phyloP scores from a whole-genome alignment of 2,329 filamentous ascomycete genomes.

The Aureobasidium sp. region DNA sequence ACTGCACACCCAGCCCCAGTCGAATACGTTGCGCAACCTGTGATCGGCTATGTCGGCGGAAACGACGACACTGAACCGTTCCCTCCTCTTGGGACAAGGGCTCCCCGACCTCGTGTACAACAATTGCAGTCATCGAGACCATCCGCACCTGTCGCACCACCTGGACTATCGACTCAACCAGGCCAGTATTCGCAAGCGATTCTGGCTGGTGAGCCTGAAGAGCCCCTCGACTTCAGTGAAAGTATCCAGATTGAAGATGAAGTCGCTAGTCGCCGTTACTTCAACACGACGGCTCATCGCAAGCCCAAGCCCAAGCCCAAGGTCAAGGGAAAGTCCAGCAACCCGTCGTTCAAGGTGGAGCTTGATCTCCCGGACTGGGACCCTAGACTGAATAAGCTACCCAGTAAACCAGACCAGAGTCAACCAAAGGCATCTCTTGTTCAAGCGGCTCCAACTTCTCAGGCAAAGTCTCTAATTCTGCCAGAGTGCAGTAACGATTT shows the following conservation, averaged over 20 bases:
- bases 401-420: not conserved
- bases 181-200: not conserved
- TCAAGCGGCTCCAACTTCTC: not conserved
- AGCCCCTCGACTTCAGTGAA: not conserved
- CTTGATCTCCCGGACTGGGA: not conserved
- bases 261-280: not conserved
- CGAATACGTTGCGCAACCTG: not conserved
- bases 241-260: not conserved
- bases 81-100: not conserved
- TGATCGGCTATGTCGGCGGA: not conserved
- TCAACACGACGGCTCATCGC: not conserved
- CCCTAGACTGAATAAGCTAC: not conserved
- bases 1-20: not conserved
- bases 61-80: not conserved
- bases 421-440: not conserved
- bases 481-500: not conserved
- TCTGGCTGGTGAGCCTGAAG: not conserved
- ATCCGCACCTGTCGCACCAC: not conserved
- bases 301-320: constrained; percentile 1
- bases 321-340: not conserved
- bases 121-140: not conserved
- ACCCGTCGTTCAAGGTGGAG: not conserved
- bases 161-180: not conserved
- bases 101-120: not conserved
- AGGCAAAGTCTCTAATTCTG: not conserved